A percentile compares a stretch with the other conserved stretches of the same genome.
Evolutionary conservation across 116 monocot genomes (phyloP).

Genomic region (Phalaenopsis hybrid): DNA sequence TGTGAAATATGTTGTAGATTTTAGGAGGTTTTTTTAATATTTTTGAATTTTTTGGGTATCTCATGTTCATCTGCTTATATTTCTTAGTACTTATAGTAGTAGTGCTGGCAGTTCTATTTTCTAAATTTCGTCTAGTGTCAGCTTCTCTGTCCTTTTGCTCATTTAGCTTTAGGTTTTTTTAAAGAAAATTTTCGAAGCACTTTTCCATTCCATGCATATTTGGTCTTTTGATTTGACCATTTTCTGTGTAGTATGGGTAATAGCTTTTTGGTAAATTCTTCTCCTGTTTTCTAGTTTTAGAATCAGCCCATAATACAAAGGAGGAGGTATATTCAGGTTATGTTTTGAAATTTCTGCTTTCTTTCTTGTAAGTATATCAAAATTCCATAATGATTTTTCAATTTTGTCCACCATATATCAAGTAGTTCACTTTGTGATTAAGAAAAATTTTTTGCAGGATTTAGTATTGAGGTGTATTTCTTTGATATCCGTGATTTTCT

Average conservation of each 20-base stretch:
- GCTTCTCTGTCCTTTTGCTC: background rate
- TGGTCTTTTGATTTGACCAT: background rate
- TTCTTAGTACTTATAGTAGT: too few relatives aligned
- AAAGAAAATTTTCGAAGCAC: background rate
- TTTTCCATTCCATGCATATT: background rate
- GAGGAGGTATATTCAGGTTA: background rate
- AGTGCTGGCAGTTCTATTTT: too few relatives aligned
- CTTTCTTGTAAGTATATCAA: background rate
- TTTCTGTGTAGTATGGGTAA: background rate
- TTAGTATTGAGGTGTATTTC: background rate
- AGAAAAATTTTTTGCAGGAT: background rate
- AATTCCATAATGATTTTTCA: background rate
- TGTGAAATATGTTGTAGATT: too few relatives aligned
- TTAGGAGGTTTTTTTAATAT: too few relatives aligned
- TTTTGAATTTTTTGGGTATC: too few relatives aligned
- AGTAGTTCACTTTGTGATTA: background rate
- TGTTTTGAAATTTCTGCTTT: background rate
- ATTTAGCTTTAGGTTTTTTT: background rate
- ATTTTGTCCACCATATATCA: background rate
- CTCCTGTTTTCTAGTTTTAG: background rate
- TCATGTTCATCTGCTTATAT: background rate
- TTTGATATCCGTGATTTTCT: conserved; percentile 5
- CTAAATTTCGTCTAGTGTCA: background rate
- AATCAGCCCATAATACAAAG: background rate
- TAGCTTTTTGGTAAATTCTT: background rate